Base-by-base conservation (phyloP, 352 stramenopile species). In the Pythium dissimile region DNA sequence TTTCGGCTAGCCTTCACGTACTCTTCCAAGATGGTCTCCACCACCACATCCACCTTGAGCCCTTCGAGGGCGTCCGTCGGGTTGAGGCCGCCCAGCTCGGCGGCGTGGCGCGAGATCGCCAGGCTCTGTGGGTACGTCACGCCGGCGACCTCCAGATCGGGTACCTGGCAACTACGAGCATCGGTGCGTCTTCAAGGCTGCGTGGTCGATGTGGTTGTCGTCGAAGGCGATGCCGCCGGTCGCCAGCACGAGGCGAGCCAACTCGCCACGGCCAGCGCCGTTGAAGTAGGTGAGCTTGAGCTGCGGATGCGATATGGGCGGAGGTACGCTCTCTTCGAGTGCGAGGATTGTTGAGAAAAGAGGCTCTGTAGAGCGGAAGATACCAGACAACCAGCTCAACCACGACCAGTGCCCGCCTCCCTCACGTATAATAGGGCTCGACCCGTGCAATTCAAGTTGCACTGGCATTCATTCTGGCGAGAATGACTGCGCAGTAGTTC, bases 261-360 rank as follows among this genome's bases (percentile, higher is more conserved):
- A 58, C 69, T 94, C 86, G 0, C 59, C 84, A 28, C 76, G 76
- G 2, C 71, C 82, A 0, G 66, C 18, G 31, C 69, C 53, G 21
- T 72, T 51, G 45, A 94, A 92, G 67, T 95, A 95, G 37, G 70
- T 88, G 24, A 94, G 63, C 69, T 86, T 84, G 37, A 88, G 28
- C 34, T 48, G 32, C n/a, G 32, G 34, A 11, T 41, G 46, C 28
- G 46, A n/a, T 30, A 54, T 54, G 30, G 31, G 34, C 12, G 20
- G 16, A 32, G 43, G n/a, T 6, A 28, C n/a, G n/a, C n/a, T n/a
- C n/a, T n/a, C n/a, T n/a, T n/a, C n/a, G n/a, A n/a, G n/a, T n/a
- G n/a, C n/a, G n/a, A n/a, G n/a, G n/a, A n/a, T n/a, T n/a, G n/a
- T n/a, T 24, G 15, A 24, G 20, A 7, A 45, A 24, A 35, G n/a